These are phyloP conservation scores for Termitomyces sp. DNA, from an alignment of 768 basidiomycete genomes.

Conservation along the genomic window DNA sequence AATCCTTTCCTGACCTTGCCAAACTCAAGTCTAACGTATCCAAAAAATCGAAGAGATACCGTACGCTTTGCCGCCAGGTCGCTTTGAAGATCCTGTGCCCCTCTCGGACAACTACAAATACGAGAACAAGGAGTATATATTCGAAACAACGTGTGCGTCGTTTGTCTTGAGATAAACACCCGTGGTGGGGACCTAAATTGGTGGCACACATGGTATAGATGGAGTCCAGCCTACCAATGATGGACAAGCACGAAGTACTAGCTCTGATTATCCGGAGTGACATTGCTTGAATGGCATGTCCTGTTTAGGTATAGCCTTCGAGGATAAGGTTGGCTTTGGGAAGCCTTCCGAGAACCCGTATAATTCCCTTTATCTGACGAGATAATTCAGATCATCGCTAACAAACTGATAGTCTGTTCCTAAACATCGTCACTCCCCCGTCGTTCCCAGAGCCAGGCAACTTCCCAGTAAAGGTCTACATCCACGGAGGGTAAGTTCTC, in stretches of 20 bases:
- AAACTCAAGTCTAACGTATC: not conserved
- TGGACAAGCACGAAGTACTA: constrained; percentile 52
- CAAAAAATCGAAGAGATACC: constrained; percentile 49
- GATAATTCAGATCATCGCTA: not conserved
- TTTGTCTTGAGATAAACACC: not conserved
- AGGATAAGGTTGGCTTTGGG: constrained; percentile 62
- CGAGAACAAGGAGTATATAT: constrained; percentile 52
- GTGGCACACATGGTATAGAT: constrained; percentile 28
- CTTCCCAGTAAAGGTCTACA: constrained; percentile 68
- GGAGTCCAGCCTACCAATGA: constrained; percentile 57
- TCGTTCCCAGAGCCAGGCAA: constrained; percentile 33
- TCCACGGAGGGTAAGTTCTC: constrained; percentile 61
- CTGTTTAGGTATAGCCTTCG: constrained; percentile 34
- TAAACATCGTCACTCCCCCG: constrained; percentile 61
- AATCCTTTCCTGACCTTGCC: not conserved
- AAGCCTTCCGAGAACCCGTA: constrained; percentile 68
- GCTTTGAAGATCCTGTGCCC: constrained; percentile 58
- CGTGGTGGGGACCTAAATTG: not conserved
- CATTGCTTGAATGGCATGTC: not conserved
- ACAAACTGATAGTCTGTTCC: constrained; percentile 40
- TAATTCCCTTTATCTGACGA: constrained; percentile 10
- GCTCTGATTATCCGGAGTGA: not conserved
- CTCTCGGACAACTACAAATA: constrained; percentile 53
- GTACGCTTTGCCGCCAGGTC: constrained; percentile 58
- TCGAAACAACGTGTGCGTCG: constrained; percentile 44